Evolutionary conservation across 176 grass and related monocot species (phyloP), one percentile per base, ranked within the genome.

Genomic region (Thalia dealbata): DNA sequence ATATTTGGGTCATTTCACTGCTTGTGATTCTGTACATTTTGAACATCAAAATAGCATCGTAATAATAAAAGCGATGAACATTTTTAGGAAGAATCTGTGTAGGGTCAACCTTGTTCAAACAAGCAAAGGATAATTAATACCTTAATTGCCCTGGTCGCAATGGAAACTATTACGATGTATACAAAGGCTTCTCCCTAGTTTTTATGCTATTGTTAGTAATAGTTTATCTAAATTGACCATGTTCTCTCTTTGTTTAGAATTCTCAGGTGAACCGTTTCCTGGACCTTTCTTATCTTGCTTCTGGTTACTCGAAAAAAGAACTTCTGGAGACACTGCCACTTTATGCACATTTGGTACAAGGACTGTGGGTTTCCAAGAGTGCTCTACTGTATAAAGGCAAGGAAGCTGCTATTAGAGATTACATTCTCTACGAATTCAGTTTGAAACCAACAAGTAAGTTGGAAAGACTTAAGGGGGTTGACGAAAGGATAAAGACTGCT

Each of bases 281-380:
- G 78, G 77, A 82, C 75, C 79, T 91, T 35, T 76, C 81, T 73
- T 71, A 91, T 80, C 89, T 91, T 85, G 82, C 85, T 80, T 80
- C 80, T 69, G 77, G 67, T 72, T 75, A 67, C 77, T 88, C 80
- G 10, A 70, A 75, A 42, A 67, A 76, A 75, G 82, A 91, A 15
- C 19, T 91, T 58, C 48, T 91, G 27, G 58, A 91, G 76, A 48
- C 78, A 45, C 82, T 91, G 73, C 82, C 80, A 23, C 32, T 43
- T 6, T 82, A 85, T 64, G 82, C 89, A 30, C 71, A 79, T 79
- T 88, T 91, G 78, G 89, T 91, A 52, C 85, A 78, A 38, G 89
- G 89, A 35, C 76, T 88, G 67, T 91, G 89, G 89, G 89, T 91
- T 63, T 80, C 82, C 69, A 88, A 85, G 82, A 91, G 89, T 70